Conservation (phyloP, 805 yeast genomes). For the Wickerhamomyces hampshirensis region DNA sequence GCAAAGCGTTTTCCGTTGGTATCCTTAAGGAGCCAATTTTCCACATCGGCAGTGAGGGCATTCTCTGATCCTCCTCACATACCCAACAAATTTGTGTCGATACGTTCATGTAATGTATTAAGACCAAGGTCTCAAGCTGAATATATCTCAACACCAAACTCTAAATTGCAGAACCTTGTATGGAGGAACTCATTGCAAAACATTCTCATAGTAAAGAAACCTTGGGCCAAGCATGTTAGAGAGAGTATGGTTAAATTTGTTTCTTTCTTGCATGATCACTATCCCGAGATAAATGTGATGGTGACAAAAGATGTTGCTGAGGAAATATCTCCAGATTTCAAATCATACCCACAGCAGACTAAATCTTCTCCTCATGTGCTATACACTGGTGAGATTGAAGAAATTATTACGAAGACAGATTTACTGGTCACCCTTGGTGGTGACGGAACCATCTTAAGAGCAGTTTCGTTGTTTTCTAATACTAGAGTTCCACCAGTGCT, state of each 20-base stretch:
- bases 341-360: constrained; percentile 19
- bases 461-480: constrained; percentile 72
- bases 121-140: constrained; percentile 40
- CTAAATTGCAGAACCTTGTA: constrained; percentile 55
- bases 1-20: constrained; percentile 1
- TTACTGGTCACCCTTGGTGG: constrained; percentile 89
- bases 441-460: constrained; percentile 88
- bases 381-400: constrained; percentile 54
- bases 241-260: constrained; percentile 65
- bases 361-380: constrained; percentile 36
- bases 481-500: constrained; percentile 81
- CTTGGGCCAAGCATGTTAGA: constrained; percentile 63
- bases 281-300: constrained; percentile 74
- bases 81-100: constrained; percentile 24
- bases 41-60: constrained; percentile 9
- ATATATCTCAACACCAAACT: constrained; percentile 48
- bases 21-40: constrained; percentile 9
- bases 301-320: constrained; percentile 70
- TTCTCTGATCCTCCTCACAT: constrained; percentile 27
- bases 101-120: constrained; percentile 27
- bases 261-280: constrained; percentile 49
- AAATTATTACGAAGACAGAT: constrained; percentile 66
- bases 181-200: constrained; percentile 78
- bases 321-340: constrained; percentile 44
- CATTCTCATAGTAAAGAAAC: constrained; percentile 79